Base-by-base conservation (phyloP, 768 basidiomycete species). In the Suillus subalutaceus region DNA sequence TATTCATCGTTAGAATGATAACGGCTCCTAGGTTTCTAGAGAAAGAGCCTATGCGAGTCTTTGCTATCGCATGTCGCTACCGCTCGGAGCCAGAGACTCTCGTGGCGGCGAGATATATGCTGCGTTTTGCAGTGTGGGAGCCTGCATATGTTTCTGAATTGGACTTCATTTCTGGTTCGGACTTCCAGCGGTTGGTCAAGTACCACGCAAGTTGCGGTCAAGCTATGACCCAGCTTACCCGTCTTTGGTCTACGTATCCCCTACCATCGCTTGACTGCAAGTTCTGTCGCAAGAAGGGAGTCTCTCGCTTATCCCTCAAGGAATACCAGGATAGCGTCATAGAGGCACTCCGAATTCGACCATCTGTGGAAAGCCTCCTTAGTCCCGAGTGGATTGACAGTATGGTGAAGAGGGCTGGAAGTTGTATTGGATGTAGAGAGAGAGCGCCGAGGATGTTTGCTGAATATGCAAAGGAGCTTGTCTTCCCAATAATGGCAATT, bases 11-110 rank as follows among this genome's bases (percentile, higher is more conserved):
- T 68, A 74, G 70, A 65, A 71, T 73, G 71, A 78, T 77, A 62
- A 71, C 71, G 10, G 69, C 72, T 61, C 74, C 78, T 53, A 63
- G 74, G 40, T 73, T 80, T 69, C 66, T 79, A 15, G 73, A 79
- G 61, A 71, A 69, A 59, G 80, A 80, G 35, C 72, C 79, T 41
- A 70, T 80, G 70, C 74, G 77, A 37, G 78, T 79, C 35, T 79
- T 79, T 44, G 78, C 75, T 46, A 76, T 79, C 58, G 79, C 78
- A 50, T 78, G 79, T 66, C 76, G 74, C 2, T 81, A 81, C 65
- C 69, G 76, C 30, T 73, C 80, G 32, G 73, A 76, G 62, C 58
- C 40, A 40, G 77, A 80, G 69, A 79, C 78, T 9, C 73, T 73
- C 46, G 40, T 75, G n/a, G 82, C 82, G 16, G 79, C 80, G 23